Evolutionary conservation across 495 filamentous ascomycete genomes (phyloP), one percentile per base, ranked within the genome.

Genomic region (Trichoderma virens): DNA sequence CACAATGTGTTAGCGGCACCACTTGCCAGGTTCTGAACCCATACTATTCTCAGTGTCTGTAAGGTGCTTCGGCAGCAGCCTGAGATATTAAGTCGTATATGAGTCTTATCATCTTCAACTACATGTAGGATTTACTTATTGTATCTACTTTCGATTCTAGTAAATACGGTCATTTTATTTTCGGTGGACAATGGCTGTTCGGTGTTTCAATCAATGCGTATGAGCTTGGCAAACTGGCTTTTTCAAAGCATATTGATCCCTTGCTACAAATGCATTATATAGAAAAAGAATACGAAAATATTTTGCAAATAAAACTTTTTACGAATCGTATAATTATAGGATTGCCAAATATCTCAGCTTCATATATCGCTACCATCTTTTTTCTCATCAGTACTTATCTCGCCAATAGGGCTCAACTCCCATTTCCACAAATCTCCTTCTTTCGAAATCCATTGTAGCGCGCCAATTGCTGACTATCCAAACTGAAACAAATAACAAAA

Each of bases 21-120:
- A 70, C 59, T 38, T 76, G 74, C 74, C 63, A 45, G 11, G 62
- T 64, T 62, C 5, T 56, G 30, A 76, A 75, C 69, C 60, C 54
- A 11, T 80, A 73, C 67, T 79, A 79, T 62, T 74, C 71, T 18
- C 77, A 79, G 69, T 79, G 77, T 68, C 64, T 73, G 51, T 79
- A 76, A 75, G 61, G 59, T 4, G 2, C 25, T 14, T 5, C 11
- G 5, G 23, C 11, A 16, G 30, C 5, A 56, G 27, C 25, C 18
- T 14, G 25, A 16, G 2, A 6, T 30, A 3, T 9, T 56, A 6
- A 8, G 30, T 5, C 1, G 6, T 16, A 14, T 28, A 18, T 47
- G 39, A 43, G 20, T 5, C 16, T 7, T 45, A 7, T 7, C 41
- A n/a, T 45, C 41, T 45, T 45, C 3, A 45, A 18, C 18, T 25